phyloP scores from a whole-genome alignment of 441 rosid genomes.

The Erodium trifolium region DNA sequence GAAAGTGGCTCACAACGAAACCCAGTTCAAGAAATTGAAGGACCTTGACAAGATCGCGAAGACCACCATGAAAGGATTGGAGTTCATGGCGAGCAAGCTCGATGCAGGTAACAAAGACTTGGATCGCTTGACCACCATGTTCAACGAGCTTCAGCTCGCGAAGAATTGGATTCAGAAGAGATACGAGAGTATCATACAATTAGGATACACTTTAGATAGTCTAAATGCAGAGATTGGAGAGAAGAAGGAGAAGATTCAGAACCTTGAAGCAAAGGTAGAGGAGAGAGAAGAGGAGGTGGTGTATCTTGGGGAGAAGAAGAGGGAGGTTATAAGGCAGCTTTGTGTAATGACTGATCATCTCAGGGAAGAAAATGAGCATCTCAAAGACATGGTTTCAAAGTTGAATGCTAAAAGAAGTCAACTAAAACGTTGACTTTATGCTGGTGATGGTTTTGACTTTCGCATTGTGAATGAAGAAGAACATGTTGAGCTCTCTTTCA shows the following conservation, averaged over 20 bases:
- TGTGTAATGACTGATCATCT: constrained; percentile 74
- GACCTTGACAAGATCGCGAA: constrained; percentile 36
- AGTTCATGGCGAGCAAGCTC: constrained; percentile 30
- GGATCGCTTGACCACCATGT: constrained; percentile 31
- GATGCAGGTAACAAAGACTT: constrained; percentile 34
- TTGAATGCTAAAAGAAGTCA: constrained; percentile 32
- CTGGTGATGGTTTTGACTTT: constrained; percentile 12
- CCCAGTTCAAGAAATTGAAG: constrained; percentile 32
- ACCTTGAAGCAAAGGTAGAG: constrained; percentile 33
- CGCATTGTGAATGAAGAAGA: no score
- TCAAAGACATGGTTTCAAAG: constrained; percentile 41
- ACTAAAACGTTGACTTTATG: not conserved
- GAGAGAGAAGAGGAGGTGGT: constrained; percentile 40
- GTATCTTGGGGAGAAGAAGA: constrained; percentile 73
- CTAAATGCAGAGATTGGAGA: constrained; percentile 32
- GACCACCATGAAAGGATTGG: constrained; percentile 30
- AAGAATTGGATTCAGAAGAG: constrained; percentile 38
- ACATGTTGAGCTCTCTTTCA: not conserved
- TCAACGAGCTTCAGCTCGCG: constrained; percentile 35
- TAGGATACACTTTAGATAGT: constrained; percentile 26
- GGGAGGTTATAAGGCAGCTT: constrained; percentile 87
- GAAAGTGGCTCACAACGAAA: constrained; percentile 27
- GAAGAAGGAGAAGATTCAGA: constrained; percentile 33
- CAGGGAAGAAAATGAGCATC: constrained; percentile 42
- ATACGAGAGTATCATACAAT: constrained; percentile 29